Conservation (phyloP, 2,329 filamentous ascomycete genomes). For the Herpotrichia juniperi region DNA sequence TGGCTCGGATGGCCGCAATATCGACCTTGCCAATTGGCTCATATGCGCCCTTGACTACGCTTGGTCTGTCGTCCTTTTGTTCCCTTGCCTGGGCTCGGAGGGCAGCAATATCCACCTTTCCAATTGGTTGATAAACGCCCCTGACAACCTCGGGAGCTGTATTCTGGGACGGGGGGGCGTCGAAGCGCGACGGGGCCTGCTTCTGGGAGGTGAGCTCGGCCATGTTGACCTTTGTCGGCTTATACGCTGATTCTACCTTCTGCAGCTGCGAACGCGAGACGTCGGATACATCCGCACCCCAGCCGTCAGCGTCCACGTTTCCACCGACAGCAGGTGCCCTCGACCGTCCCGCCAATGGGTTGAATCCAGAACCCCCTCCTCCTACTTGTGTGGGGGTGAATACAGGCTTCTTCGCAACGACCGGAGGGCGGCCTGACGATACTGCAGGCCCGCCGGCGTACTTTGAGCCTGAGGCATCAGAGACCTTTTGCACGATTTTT, state of each 20-base stretch:
- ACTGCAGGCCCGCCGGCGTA: conserved; percentile 74
- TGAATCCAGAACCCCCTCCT: conserved; percentile 62
- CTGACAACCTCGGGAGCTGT: conserved; percentile 70
- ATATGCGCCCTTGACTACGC: conserved; percentile 88
- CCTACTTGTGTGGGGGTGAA: conserved; percentile 79
- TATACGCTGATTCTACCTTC: conserved; percentile 90
- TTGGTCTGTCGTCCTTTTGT: conserved; percentile 76
- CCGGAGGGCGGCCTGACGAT: conserved; percentile 66
- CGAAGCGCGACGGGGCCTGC: conserved; percentile 68
- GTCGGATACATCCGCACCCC: conserved; percentile 92
- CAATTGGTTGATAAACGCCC: conserved; percentile 90
- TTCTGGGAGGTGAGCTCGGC: conserved; percentile 79
- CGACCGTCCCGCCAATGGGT: conserved; percentile 72
- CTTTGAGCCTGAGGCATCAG: conserved; percentile 92
- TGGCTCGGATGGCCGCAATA: conserved; percentile 89
- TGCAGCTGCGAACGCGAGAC: conserved; percentile 86
- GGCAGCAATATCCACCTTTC: conserved; percentile 96
- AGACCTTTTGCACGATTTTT: conserved; percentile 87
- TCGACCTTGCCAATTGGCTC: conserved; percentile 96
- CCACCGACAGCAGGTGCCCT: conserved; percentile 60
- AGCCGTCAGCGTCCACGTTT: conserved; percentile 81
- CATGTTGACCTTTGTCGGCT: conserved; percentile 95
- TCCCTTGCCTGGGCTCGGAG: conserved; percentile 77
- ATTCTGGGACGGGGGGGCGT: conserved; percentile 56
- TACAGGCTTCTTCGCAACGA: conserved; percentile 85